Conservation (phyloP, 1,284 basidiomycete species). For the Malassezia equina region DNA sequence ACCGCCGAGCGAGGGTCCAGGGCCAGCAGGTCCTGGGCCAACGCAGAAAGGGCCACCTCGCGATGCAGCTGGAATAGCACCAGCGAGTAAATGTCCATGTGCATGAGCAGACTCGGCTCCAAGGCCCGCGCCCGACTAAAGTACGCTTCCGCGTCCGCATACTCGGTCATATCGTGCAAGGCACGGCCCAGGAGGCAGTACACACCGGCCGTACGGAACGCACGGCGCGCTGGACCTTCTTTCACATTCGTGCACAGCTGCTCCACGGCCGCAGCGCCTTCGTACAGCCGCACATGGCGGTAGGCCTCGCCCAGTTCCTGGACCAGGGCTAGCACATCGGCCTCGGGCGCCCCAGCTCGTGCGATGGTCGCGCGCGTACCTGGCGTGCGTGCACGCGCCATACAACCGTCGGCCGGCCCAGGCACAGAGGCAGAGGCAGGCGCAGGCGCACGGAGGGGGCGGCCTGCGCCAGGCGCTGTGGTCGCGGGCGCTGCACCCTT, state of each 20-base stretch:
- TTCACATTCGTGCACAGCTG: slow-evolving; percentile 6
- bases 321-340: slow-evolving; percentile 18
- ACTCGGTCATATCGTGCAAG: slow-evolving; percentile 35
- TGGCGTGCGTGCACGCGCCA: neutral
- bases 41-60: slow-evolving; percentile 36
- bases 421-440: no score
- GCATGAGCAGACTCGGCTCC: slow-evolving; percentile 26
- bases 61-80: slow-evolving; percentile 47
- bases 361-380: neutral
- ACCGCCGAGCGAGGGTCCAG: slow-evolving; percentile 27
- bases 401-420: neutral
- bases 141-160: slow-evolving; percentile 32
- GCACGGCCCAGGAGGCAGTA: slow-evolving; percentile 32
- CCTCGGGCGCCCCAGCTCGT: neutral
- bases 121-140: slow-evolving; percentile 23
- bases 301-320: slow-evolving; percentile 33
- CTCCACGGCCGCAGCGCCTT: slow-evolving; percentile 22
- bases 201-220: slow-evolving; percentile 22
- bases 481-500: neutral
- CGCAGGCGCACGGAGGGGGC: no score
- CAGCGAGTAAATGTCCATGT: slow-evolving; percentile 44
- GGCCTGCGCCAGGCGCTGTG: neutral
- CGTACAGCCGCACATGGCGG: slow-evolving; percentile 26
- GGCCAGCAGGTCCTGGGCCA: slow-evolving; percentile 34
- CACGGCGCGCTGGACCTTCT: neutral